These are phyloP conservation scores for Chalaropsis thielavioides DNA, from an alignment of 2,329 filamentous ascomycete species.

Conservation along the genomic window DNA sequence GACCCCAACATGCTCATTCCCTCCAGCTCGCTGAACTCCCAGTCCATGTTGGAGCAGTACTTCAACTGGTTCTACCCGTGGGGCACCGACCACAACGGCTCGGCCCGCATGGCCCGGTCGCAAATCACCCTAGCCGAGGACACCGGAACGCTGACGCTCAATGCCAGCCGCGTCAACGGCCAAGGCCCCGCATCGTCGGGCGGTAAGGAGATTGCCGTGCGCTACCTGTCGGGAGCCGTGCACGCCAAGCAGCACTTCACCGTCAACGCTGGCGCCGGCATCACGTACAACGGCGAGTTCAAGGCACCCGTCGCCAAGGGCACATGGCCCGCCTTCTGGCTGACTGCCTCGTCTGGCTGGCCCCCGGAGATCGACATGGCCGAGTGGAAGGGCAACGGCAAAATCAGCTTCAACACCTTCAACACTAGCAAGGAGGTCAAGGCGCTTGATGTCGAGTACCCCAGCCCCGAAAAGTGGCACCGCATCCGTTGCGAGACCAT, in stretches of 20 bases:
- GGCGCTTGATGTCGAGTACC: slow-evolving; percentile 35
- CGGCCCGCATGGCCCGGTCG: slow-evolving; percentile 37
- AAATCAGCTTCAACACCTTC: slow-evolving; percentile 43
- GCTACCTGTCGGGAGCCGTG: slow-evolving; percentile 37
- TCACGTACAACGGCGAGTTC: slow-evolving; percentile 31
- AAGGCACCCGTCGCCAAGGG: slow-evolving; percentile 29
- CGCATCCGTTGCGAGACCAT: slow-evolving; percentile 36
- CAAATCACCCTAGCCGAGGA: slow-evolving; percentile 31
- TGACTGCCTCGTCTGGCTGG: slow-evolving; percentile 40
- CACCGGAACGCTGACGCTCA: slow-evolving; percentile 30
- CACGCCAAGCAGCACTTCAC: slow-evolving; percentile 29
- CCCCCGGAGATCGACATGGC: slow-evolving; percentile 46
- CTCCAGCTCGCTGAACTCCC: slow-evolving; percentile 14
- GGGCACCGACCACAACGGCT: slow-evolving; percentile 44
- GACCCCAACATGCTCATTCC: slow-evolving; percentile 26
- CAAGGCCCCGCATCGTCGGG: slow-evolving; percentile 28
- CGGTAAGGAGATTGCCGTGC: slow-evolving; percentile 30
- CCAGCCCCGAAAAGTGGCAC: slow-evolving; percentile 33
- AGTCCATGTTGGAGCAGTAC: slow-evolving; percentile 27
- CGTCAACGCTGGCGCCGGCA: slow-evolving; percentile 27
- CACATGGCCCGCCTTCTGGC: slow-evolving; percentile 46
- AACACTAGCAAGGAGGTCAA: slow-evolving; percentile 34
- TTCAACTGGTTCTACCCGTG: slow-evolving; percentile 40
- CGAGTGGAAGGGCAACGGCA: slow-evolving; percentile 45
- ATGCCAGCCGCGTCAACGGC: slow-evolving; percentile 30